These are phyloP conservation scores for Russula sp. DNA, from an alignment of 768 basidiomycete genomes.

Conservation along the genomic window DNA sequence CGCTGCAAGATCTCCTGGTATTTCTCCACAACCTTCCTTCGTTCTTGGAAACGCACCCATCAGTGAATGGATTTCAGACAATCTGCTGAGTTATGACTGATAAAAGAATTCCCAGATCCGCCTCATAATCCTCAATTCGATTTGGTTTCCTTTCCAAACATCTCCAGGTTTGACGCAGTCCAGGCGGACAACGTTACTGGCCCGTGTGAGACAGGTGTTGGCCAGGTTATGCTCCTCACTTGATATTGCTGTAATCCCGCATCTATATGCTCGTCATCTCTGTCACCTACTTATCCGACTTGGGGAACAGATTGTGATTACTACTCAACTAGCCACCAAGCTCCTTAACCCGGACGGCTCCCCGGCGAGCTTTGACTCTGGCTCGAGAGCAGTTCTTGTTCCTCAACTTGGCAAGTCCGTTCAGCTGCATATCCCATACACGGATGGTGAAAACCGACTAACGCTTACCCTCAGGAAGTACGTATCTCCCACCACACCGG, in stretches of 20 bases:
- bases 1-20: constrained; percentile 53
- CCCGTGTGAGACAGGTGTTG: constrained; percentile 52
- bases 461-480: constrained; percentile 32
- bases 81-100: not conserved
- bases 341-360: constrained; percentile 62
- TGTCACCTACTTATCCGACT: not conserved
- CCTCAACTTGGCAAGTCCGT: constrained; percentile 56
- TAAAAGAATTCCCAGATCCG: constrained; percentile 43
- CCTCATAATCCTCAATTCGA: constrained; percentile 62
- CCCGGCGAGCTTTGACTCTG: constrained; percentile 61
- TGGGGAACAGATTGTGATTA: constrained; percentile 48
- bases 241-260: constrained; percentile 23
- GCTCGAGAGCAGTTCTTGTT: constrained; percentile 59
- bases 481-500: constrained; percentile 45
- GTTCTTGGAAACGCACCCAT: constrained; percentile 45
- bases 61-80: constrained; percentile 38
- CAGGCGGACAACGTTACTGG: constrained; percentile 46
- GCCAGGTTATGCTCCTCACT: constrained; percentile 47
- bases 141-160: constrained; percentile 65
- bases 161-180: constrained; percentile 40
- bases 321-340: constrained; percentile 69
- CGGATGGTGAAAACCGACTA: not conserved
- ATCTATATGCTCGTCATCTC: not conserved
- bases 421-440: not conserved
- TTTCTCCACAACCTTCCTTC: constrained; percentile 55